Evolutionary conservation across 2,329 filamentous ascomycete species (phyloP).

Genomic region (Alternaria ventricosa): DNA sequence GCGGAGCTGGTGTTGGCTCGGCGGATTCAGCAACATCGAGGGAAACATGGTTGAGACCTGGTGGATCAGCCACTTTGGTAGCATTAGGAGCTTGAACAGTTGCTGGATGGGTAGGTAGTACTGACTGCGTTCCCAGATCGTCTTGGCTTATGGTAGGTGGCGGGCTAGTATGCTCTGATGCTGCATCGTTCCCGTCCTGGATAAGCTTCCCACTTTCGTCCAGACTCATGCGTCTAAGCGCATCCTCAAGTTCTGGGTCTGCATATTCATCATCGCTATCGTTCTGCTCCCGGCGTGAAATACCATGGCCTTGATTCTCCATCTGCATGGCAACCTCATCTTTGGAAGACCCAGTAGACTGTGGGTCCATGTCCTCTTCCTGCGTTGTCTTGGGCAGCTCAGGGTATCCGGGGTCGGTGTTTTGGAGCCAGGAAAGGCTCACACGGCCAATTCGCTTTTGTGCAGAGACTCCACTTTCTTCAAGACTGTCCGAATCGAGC

Average conservation of each 20-base stretch:
- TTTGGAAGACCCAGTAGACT: neutral
- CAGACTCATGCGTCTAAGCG: constrained; percentile 21
- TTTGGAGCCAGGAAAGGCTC: constrained; percentile 17
- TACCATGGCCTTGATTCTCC: neutral
- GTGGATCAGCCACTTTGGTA: neutral
- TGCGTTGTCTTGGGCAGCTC: constrained; percentile 10
- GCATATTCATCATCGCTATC: constrained; percentile 25
- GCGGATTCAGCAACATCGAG: neutral
- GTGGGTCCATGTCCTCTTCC: neutral
- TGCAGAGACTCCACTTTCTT: neutral
- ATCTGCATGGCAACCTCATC: neutral
- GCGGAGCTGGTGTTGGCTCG: neutral
- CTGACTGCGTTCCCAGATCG: neutral
- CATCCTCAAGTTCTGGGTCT: constrained; percentile 38
- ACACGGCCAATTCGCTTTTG: constrained; percentile 30
- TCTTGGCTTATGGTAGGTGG: neutral
- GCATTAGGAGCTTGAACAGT: neutral
- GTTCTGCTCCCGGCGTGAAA: neutral
- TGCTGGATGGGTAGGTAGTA: neutral
- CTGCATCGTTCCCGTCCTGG: neutral
- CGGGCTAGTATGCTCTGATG: neutral
- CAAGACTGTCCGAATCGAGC: neutral
- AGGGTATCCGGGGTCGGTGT: constrained; percentile 24
- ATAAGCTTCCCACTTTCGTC: constrained; percentile 16
- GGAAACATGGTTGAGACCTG: neutral